A percentile compares a stretch with the other conserved stretches of the same genome.
Conservation (phyloP, 2,329 filamentous ascomycete species). For the Coniochaeta pulveracea region DNA sequence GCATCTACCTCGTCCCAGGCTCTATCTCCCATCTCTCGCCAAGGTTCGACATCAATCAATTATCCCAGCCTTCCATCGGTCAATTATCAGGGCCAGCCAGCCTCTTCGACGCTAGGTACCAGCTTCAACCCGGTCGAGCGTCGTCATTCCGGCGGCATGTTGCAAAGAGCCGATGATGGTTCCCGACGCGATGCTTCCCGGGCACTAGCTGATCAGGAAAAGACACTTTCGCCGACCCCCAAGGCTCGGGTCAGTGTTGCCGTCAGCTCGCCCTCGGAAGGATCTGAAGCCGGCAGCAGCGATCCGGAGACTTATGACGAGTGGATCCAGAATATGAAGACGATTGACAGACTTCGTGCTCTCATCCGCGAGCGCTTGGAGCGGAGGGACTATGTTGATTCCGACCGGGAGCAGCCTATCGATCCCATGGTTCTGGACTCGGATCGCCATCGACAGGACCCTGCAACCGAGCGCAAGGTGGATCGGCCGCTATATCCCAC, state of each 20-base stretch:
- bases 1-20: slow-evolving; percentile 62
- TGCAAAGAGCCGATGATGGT: slow-evolving; percentile 43
- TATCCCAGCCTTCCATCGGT: slow-evolving; percentile 68
- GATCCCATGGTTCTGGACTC: slow-evolving; percentile 21
- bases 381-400: slow-evolving; percentile 37
- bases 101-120: slow-evolving; percentile 60
- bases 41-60: slow-evolving; percentile 50
- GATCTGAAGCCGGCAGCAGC: slow-evolving; percentile 40
- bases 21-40: slow-evolving; percentile 43
- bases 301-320: slow-evolving; percentile 51
- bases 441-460: slow-evolving; percentile 6
- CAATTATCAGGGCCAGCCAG: slow-evolving; percentile 56
- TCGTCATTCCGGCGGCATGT: slow-evolving; percentile 54
- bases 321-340: slow-evolving; percentile 56
- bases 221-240: slow-evolving; percentile 29
- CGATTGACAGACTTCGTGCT: slow-evolving; percentile 49
- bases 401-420: slow-evolving; percentile 18
- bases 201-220: slow-evolving; percentile 26
- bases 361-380: slow-evolving; percentile 47
- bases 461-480: background rate
- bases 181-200: too few species aligned
- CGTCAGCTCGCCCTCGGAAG: slow-evolving; percentile 42
- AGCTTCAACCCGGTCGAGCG: slow-evolving; percentile 53
- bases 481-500: slow-evolving; percentile 23
- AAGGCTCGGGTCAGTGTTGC: slow-evolving; percentile 32